Base-by-base conservation (phyloP, 2,329 filamentous ascomycete species). In the Venturia effusa region DNA sequence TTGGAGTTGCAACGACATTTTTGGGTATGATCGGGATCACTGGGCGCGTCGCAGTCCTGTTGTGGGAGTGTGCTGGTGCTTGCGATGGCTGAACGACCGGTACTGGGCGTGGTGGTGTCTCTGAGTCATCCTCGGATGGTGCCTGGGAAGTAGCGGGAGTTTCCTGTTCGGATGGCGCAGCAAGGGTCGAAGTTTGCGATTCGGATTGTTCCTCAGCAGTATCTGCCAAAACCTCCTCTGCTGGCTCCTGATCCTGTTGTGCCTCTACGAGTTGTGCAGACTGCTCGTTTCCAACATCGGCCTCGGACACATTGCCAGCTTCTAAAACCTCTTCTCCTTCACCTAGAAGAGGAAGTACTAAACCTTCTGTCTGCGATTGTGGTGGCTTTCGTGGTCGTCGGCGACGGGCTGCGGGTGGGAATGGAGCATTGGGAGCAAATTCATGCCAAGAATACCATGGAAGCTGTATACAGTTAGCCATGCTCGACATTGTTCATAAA, bases 101-200 rank as follows among this genome's bases (percentile, higher is more conserved):
- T 3, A 84, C 81, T 4, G 82, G 82, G 1, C 81, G 81, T 37
- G 82, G 81, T 37, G 82, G 80, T 57, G 81, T 80, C 1, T 82
- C 82, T 3, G 79, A 81, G 66, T 81, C 79, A 40, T 74, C 75
- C 67, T 85, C 82, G 1, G 84, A 86, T 11, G 82, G 82, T 51
- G 80, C 79, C 65, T 84, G 80, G 10, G 83, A 84, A 10, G 82
- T 82, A 3, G 80, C 79, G 11, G 84, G 83, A 1, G 84, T 85
- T 66, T 84, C 83, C 7, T 75, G 70, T 72, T 81, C 77, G 17
- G 78, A 79, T 8, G 75, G 72, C 15, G 74, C 75, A 34, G 78
- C 75, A 13, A 76, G 70, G 15, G 78, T 79, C 2, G 77, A 79
- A 10, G 75, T 71, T 63, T 78, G 77, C 0, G 78, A 79, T 61